Base-by-base conservation (phyloP, 495 filamentous ascomycete species). In the Chaetomidium leptoderma region DNA sequence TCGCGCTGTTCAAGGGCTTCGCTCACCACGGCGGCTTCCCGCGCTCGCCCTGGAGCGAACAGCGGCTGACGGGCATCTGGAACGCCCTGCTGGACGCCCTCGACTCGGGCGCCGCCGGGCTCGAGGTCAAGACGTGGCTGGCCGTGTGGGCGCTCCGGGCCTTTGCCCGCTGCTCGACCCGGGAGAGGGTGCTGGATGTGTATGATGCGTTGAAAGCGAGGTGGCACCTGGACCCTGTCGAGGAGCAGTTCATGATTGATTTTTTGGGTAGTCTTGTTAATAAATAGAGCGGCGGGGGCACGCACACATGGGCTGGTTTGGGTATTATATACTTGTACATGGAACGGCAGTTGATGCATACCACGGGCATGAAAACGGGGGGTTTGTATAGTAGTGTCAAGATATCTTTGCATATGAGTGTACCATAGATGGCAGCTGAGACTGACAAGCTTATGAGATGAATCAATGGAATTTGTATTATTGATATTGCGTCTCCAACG, bases 1-100 rank as follows among this genome's bases (percentile, higher is more conserved):
- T 84, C 44, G 74, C 80, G 5, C 74, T 96, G 24, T 85, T 95
- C 64, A 83, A 86, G 58, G 88, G 86, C 6, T 96, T 96, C 67
- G 75, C 77, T 44, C 66, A 68, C n/a, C 83, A 91, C 67, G 90
- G 89, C 17, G 80, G 82, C n/a, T 70, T 75, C 26, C 51, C 64
- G 7, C 79, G 82, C 59, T 83, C 81, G 13, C 66, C 81, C 7
- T 93, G 89, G 91, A 86, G 81, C 47, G 72, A 74, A 17, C 70
- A 77, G 59, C 76, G 78, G 37, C 76, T 92, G 14, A 72, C 79
- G 48, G 72, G 66, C 46, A 78, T 82, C 33, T 81, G 70, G 66
- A 50, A 63, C 1, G 73, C 78, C 5, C 71, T 80, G 23, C 29
- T 82, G 5, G 32, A 62, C 1, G 72, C 75, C 6, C 44, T 79